Percentiles rank a stretch among this genome's conserved stretches.
Conservation (phyloP, 768 basidiomycete genomes). For the Royoungia palumana region DNA sequence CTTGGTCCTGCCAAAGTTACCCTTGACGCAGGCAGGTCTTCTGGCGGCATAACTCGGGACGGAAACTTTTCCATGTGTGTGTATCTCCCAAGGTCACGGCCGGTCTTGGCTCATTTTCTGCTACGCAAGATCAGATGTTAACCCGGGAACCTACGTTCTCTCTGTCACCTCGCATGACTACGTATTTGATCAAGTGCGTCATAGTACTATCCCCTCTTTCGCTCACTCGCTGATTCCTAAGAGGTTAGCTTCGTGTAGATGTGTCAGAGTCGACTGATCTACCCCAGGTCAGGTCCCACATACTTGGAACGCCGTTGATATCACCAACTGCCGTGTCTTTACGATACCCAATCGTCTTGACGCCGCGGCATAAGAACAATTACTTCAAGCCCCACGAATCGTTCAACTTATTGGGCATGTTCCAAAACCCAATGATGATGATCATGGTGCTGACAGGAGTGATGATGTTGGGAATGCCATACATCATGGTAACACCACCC, state of each 20-base stretch:
- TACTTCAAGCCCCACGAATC: conserved; percentile 70
- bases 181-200: conserved; percentile 63
- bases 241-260: conserved; percentile 62
- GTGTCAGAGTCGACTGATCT: conserved; percentile 43
- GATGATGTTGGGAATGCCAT: conserved; percentile 72
- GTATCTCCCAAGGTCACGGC: not conserved
- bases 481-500: conserved; percentile 55
- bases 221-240: conserved; percentile 1
- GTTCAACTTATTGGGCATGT: conserved; percentile 73
- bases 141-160: conserved; percentile 65
- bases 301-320: conserved; percentile 65
- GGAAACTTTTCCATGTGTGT: conserved; percentile 70
- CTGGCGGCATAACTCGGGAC: conserved; percentile 50
- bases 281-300: conserved; percentile 59
- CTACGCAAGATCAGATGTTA: conserved; percentile 56
- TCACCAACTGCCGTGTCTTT: conserved; percentile 53
- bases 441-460: conserved; percentile 65
- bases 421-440: conserved; percentile 83
- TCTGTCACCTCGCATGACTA: conserved; percentile 66
- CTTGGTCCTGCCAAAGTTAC: conserved; percentile 58
- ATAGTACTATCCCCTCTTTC: not conserved
- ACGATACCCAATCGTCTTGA: conserved; percentile 58
- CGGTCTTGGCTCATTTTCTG: conserved; percentile 8
- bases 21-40: conserved; percentile 56
- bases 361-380: conserved; percentile 50